A percentile compares a stretch with the other conserved stretches of the same genome.
Evolutionary conservation across 192 early-diverging fungal genomes (phyloP).

Genomic region (Coemansia sp.): DNA sequence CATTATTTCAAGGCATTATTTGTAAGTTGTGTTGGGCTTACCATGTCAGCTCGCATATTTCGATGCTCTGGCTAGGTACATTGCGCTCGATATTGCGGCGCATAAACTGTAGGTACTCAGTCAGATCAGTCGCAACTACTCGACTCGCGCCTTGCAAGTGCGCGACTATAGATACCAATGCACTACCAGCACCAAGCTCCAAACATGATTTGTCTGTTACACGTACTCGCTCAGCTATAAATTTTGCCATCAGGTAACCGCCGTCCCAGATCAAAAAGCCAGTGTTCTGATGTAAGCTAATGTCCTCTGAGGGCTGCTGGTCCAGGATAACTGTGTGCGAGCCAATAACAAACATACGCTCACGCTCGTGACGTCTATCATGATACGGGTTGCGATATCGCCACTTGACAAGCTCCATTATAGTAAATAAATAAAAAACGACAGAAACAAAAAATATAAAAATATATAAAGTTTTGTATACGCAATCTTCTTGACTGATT

Average conservation of each 20-base stretch:
- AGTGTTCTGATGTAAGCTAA: conserved; percentile 25
- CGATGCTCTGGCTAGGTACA: neutral
- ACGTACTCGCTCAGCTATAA: neutral
- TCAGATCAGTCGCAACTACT: conserved; percentile 25
- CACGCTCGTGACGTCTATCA: conserved; percentile 1
- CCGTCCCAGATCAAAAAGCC: conserved; percentile 38
- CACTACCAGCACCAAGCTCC: neutral
- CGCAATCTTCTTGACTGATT: neutral
- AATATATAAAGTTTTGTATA: neutral
- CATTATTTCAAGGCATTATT: too few relatives aligned
- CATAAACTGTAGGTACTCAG: conserved; percentile 11
- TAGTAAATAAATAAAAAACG: neutral
- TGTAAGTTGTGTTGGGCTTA: neutral
- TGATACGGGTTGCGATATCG: conserved; percentile 16
- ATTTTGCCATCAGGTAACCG: conserved; percentile 28
- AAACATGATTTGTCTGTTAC: neutral
- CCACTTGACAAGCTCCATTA: neutral
- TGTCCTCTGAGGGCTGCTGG: conserved; percentile 15
- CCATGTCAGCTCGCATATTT: conserved; percentile 14
- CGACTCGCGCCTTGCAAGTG: neutral
- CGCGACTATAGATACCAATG: neutral
- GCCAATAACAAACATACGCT: conserved; percentile 26
- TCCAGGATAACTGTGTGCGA: conserved; percentile 15
- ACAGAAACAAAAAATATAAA: too few relatives aligned
- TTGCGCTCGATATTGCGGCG: conserved; percentile 18